Evolutionary conservation across 2,329 filamentous ascomycete species (phyloP), one percentile per base, ranked within the genome.

Genomic region (Colletotrichum shisoi): DNA sequence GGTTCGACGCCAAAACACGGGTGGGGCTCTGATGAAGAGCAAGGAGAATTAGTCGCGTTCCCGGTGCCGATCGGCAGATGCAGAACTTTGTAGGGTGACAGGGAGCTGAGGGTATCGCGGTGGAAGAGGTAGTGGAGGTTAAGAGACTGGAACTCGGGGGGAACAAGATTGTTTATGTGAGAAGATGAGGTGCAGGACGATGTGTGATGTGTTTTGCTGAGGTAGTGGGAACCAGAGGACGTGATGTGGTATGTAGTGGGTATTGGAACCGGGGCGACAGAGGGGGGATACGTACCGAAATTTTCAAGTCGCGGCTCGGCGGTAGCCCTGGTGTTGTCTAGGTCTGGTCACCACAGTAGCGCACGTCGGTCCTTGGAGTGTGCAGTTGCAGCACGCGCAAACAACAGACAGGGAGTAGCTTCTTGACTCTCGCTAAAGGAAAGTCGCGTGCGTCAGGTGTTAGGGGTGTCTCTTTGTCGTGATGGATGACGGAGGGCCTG

Each of bases 191-290:
- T 54, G 64, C 48, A 51, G 44, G 54, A 54, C 53, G 44, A 51
- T 64, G 61, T 56, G 61, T 59, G 57, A 57, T 64, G 60, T 67
- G 64, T 67, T 64, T 68, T 68, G 62, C 66, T 62, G 40, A 65
- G 66, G 62, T 62, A 62, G 66, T 66, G 66, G 62, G 56, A 68
- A 67, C 65, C 21, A 34, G 34, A 59, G 54, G 66, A 68, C 66
- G 66, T 68, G 66, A 68, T 66, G 66, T 68, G 62, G 65, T 65
- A 60, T 66, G 62, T 19, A 48, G 66, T 67, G 64, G 61, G 64
- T 59, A 67, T 67, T 64, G 64, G 48, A 53, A 63, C 63, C 63
- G 34, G 53, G 53, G 63, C 60, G 31, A n/a, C 34, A 13, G 21
- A 51, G 34, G 44, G 17, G 52, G 48, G 64, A n/a, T 67, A 67